Evolutionary conservation across 2,329 filamentous ascomycete genomes (phyloP).

Genomic region (Cladosporium sp.): DNA sequence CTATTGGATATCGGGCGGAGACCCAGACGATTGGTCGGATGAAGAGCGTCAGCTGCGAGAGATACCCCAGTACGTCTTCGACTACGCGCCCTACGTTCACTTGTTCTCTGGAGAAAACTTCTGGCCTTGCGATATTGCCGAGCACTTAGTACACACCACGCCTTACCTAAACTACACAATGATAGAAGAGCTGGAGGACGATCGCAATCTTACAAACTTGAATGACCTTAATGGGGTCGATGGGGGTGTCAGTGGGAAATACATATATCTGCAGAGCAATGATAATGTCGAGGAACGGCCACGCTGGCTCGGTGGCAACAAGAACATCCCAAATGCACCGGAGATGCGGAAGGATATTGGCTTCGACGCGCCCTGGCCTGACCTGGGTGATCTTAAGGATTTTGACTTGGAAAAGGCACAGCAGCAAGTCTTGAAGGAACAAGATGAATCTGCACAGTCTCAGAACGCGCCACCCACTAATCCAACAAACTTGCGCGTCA

Average conservation of each 20-base stretch:
- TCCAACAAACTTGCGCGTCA: conserved; percentile 8
- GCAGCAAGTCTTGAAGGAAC: conserved; percentile 19
- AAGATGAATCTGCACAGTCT: neutral
- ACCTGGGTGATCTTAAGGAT: conserved; percentile 22
- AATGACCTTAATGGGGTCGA: conserved; percentile 62
- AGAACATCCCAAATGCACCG: conserved; percentile 60
- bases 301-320: conserved; percentile 71
- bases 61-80: conserved; percentile 72
- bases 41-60: conserved; percentile 47
- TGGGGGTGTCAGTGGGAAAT: conserved; percentile 39
- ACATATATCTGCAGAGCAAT: conserved; percentile 75
- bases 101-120: conserved; percentile 83
- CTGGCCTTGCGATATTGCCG: conserved; percentile 82
- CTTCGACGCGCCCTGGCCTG: conserved; percentile 15
- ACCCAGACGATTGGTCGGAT: conserved; percentile 47
- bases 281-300: conserved; percentile 84
- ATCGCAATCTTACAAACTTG: conserved; percentile 64
- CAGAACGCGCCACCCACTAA: neutral
- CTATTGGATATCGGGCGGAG: conserved; percentile 42
- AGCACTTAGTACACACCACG: conserved; percentile 72
- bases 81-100: conserved; percentile 81
- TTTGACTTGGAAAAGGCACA: conserved; percentile 22
- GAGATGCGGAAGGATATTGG: conserved; percentile 13
- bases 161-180: conserved; percentile 65
- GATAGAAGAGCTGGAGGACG: conserved; percentile 49